Base-by-base conservation (phyloP, 1,139 yeast genomes). In the Yamadazyma aaseri region DNA sequence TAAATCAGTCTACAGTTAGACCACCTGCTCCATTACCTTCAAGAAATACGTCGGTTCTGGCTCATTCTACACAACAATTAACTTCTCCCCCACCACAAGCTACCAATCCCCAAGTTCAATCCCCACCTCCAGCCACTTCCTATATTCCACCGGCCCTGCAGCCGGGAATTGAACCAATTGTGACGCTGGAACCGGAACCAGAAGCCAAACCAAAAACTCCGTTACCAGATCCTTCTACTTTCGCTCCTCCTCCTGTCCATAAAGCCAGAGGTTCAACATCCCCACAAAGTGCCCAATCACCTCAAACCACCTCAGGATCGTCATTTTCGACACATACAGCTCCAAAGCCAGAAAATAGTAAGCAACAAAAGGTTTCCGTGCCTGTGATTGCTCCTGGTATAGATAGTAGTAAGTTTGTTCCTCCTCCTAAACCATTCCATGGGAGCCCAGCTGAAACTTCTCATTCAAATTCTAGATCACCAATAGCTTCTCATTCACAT, bases 171-270 rank as follows among this genome's bases (percentile, higher is more conserved):
- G 20, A 18, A 18, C 20, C 16, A 17, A n/a, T n/a, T n/a, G n/a
- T n/a, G n/a, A n/a, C n/a, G n/a, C n/a, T n/a, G n/a, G 13, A 28
- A 4, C 21, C 28, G 5, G 36, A 22, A 29, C 26, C 28, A 5
- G 41, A 25, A 17, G 29, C 20, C 9, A 36, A 20, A 30, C 52
- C 54, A 6, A 51, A 49, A 26, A 31, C 46, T 11, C 62, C 65
- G 1, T 48, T 63, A 11, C 67, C 71, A 0, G 73, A 68, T 35
- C 64, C 71, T 1, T 45, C 56, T 1, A 48, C 58, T 16, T 66
- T 70, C 51, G 64, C 71, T 2, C 71, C 73, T 8, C 76, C 76
- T 3, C 76, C 74, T 2, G 44, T 60, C 6, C 69, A 57, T 37
- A 54, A 44, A 39, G 46, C 46, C 30, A 33, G 56, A 28, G 48